A percentile compares a stretch with the other conserved stretches of the same genome.
Conservation (phyloP, 768 basidiomycete species). For the Mycena galericulata region DNA sequence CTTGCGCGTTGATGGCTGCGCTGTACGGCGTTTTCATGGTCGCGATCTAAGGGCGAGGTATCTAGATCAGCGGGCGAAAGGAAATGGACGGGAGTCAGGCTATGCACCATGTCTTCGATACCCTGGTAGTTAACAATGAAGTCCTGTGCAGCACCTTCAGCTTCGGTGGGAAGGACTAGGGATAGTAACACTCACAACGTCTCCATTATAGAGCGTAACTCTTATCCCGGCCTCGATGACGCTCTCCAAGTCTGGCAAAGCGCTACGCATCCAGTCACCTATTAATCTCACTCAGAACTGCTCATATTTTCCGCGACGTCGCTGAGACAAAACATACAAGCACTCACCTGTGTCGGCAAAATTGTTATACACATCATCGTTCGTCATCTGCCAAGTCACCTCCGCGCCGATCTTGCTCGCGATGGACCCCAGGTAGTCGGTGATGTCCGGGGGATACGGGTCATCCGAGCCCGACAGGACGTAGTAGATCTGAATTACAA, state of each 20-base stretch:
- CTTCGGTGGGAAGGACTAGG: conserved; percentile 64
- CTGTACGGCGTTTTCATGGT: conserved; percentile 59
- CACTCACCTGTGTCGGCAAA: conserved; percentile 58
- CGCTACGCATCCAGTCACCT: conserved; percentile 44
- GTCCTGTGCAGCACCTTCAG: conserved; percentile 36
- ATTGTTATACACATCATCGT: conserved; percentile 57
- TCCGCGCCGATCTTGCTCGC: conserved; percentile 58
- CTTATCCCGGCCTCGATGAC: conserved; percentile 69
- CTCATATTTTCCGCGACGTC: too few relatives aligned
- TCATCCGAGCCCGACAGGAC: conserved; percentile 59
- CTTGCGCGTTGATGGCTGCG: conserved; percentile 52
- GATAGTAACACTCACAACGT: conserved; percentile 64
- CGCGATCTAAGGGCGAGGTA: conserved; percentile 33
- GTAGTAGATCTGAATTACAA: conserved; percentile 55
- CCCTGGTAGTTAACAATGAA: conserved; percentile 42
- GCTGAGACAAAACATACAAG: too few relatives aligned
- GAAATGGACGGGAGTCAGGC: too few relatives aligned
- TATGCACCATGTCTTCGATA: conserved; percentile 37
- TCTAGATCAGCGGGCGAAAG: background rate
- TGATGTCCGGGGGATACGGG: conserved; percentile 62
- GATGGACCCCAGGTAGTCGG: conserved; percentile 45
- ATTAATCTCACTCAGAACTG: too few relatives aligned
- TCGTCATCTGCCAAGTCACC: conserved; percentile 55
- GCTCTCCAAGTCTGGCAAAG: conserved; percentile 58
- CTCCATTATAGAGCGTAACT: conserved; percentile 59